These are phyloP conservation scores for Phaeosphaeria sp. DNA, from an alignment of 2,329 filamentous ascomycete species.

Conservation along the genomic window DNA sequence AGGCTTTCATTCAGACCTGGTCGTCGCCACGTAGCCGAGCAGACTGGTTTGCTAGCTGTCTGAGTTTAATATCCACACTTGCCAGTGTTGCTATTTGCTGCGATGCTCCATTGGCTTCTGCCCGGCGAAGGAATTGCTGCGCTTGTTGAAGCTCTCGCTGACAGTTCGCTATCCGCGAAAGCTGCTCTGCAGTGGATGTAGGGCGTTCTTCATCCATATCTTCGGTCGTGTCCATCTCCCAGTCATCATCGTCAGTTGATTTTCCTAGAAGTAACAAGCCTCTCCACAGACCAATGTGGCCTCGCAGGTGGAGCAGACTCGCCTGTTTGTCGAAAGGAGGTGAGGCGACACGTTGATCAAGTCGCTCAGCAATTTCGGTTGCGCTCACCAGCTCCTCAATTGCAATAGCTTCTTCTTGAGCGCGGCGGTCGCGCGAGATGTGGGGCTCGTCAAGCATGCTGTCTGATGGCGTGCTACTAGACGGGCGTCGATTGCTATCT, in stretches of 20 bases:
- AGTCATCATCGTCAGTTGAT: conserved; percentile 19
- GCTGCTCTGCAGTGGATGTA: conserved; percentile 13
- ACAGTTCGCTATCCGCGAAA: conserved; percentile 19
- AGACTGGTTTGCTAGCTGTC: conserved; percentile 24
- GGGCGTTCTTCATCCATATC: background rate
- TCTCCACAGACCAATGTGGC: conserved; percentile 76
- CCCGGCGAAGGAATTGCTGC: conserved; percentile 28
- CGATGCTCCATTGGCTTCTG: conserved; percentile 26
- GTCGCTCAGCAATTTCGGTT: conserved; percentile 67
- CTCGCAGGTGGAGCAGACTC: conserved; percentile 73
- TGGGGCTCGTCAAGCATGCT: conserved; percentile 5
- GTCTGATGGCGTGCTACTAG: conserved; percentile 21
- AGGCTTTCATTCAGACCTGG: background rate
- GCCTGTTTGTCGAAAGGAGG: conserved; percentile 73
- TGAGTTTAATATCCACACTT: conserved; percentile 25
- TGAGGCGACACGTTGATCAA: conserved; percentile 74
- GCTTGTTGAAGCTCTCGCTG: conserved; percentile 33
- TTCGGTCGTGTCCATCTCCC: conserved; percentile 15
- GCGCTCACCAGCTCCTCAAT: conserved; percentile 65
- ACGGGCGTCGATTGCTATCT: conserved; percentile 1
- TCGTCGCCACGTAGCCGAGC: conserved; percentile 3
- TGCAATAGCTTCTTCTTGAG: conserved; percentile 48
- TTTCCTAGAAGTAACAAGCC: conserved; percentile 67
- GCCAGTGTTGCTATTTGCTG: conserved; percentile 19
- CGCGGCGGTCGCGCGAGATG: conserved; percentile 9